These are phyloP conservation scores for Rhodofomes roseus DNA, from an alignment of 1,284 basidiomycete genomes.

Conservation along the genomic window DNA sequence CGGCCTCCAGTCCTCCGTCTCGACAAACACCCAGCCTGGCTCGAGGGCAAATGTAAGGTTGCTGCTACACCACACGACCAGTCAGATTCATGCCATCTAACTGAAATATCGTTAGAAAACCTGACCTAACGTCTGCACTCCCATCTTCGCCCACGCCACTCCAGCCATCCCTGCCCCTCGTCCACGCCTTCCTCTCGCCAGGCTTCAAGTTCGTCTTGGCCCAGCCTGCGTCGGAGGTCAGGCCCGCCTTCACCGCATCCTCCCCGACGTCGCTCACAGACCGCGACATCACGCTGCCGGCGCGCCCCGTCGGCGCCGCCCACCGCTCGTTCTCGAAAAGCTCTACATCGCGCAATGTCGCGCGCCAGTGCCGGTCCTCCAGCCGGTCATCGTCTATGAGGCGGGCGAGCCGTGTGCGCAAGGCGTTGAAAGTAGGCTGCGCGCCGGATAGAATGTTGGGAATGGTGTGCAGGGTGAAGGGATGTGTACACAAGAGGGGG, in stretches of 20 bases:
- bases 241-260: conserved; percentile 15
- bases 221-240: conserved; percentile 40
- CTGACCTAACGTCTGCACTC: conserved; percentile 61
- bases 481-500: conserved; percentile 54
- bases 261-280: conserved; percentile 13
- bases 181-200: conserved; percentile 63
- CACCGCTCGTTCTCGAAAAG: conserved; percentile 77
- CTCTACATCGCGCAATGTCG: conserved; percentile 63
- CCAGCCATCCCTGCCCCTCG: conserved; percentile 71
- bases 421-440: conserved; percentile 14
- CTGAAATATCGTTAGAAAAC: conserved; percentile 10
- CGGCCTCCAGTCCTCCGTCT: conserved; percentile 71
- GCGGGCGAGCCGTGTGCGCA: conserved; percentile 33
- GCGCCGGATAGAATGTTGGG: conserved; percentile 22
- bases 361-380: conserved; percentile 57
- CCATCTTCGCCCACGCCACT: conserved; percentile 45
- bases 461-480: conserved; percentile 34
- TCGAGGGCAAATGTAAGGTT: conserved; percentile 73
- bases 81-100: conserved; percentile 8
- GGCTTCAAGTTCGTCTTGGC: conserved; percentile 50
- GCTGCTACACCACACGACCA: conserved; percentile 43
- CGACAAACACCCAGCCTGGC: conserved; percentile 66
- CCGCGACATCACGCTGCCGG: conserved; percentile 18
- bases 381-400: conserved; percentile 62
- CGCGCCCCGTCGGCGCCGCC: conserved; percentile 17